Evolutionary conservation across 2,329 filamentous ascomycete species (phyloP), one percentile per base, ranked within the genome.

Genomic region (Raffaelea albimanens): DNA sequence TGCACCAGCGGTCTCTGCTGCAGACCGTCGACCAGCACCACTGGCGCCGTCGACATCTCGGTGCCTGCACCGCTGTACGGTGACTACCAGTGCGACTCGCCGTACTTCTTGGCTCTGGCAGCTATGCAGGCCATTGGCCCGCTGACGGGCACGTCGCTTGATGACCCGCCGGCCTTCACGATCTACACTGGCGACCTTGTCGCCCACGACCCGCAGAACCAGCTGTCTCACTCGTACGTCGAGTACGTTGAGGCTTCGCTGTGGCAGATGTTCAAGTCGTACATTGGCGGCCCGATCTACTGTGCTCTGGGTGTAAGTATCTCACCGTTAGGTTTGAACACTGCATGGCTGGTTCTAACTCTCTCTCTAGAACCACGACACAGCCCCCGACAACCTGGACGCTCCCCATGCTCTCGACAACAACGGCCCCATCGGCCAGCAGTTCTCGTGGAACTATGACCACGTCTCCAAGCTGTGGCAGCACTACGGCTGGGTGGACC

Each of bases 1-100:
- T 82, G 78, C 59, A 68, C 68, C 23, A 77, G 78, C 57, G 75
- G 74, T 2, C 75, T 80, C 47, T 82, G 78, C 60, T 82, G 78
- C 60, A 69, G 76, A 56, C 67, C 49, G 19, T 67, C 72, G 5
- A 57, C 62, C 44, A 56, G 38, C 56, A 61, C 23, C 50, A 36
- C 42, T 3, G 44, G 25, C n/a, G 66, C 45, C 56, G 69, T 39
- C 52, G 64, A 11, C 52, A 70, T 55, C 64, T 70, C 42, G 65
- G 58, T 73, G 40, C 66, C 74, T 3, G 74, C 77, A 9, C 69
- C 75, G 2, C 59, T 73, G 0, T 80, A 74, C 56, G 77, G 76
- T 3, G 66, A 69, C 20, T 80, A 70, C 59, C 63, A 65, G 18
- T 80, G 77, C 54, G 77, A 80, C 56, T 75, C 74, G 8, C 76